These are phyloP conservation scores for Botrytis cinerea DNA, from an alignment of 2,329 filamentous ascomycete species.

Conservation along the genomic window DNA sequence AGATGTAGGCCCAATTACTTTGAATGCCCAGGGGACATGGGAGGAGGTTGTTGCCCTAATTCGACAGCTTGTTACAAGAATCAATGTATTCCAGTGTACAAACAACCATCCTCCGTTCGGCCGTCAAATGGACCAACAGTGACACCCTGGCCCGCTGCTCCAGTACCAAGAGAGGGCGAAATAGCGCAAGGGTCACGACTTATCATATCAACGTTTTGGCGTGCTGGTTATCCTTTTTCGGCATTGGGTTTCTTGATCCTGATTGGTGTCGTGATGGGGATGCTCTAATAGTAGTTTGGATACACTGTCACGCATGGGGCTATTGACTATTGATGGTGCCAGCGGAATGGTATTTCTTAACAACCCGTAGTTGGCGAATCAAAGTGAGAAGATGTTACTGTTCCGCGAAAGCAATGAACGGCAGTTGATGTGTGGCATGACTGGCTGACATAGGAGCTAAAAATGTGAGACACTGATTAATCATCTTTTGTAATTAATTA, in stretches of 20 bases:
- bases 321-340: conserved; percentile 4
- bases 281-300: conserved; percentile 28
- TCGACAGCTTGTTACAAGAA: conserved; percentile 22
- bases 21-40: conserved; percentile 35
- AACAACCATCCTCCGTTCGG: conserved; percentile 19
- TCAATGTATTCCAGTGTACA: conserved; percentile 29
- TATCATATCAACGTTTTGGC: conserved; percentile 25
- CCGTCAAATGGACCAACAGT: conserved; percentile 31
- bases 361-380: not conserved
- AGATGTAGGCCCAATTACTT: conserved; percentile 31
- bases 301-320: not conserved
- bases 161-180: conserved; percentile 36
- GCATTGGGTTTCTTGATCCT: conserved; percentile 28
- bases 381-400: not conserved
- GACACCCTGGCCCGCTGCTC: conserved; percentile 26
- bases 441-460: not conserved
- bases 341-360: not conserved
- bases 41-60: conserved; percentile 38
- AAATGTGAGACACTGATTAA: not conserved
- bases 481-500: not conserved
- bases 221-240: conserved; percentile 29
- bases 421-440: not conserved
- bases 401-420: not conserved
- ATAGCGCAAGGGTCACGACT: conserved; percentile 29
- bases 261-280: conserved; percentile 33